phyloP scores from a whole-genome alignment of 116 monocot genomes.

The Dioscorea cayenensis region DNA sequence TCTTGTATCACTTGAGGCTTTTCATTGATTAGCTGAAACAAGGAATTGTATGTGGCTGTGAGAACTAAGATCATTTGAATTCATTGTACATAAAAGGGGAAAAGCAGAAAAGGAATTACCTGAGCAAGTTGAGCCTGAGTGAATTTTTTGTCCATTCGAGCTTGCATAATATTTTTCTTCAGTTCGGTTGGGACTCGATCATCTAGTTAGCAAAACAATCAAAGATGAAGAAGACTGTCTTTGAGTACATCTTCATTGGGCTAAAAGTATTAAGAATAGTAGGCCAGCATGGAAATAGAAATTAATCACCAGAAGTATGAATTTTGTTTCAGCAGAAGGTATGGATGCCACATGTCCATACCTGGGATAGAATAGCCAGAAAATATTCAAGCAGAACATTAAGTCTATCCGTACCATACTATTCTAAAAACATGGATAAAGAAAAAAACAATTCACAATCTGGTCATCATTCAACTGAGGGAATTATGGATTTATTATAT shows the following conservation, averaged over 20 bases:
- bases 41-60: neutral
- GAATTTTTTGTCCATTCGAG: constrained; percentile 83
- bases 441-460: too few species aligned
- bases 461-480: too few species aligned
- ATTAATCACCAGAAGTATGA: neutral
- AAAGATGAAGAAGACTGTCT: neutral
- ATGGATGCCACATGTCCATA: neutral
- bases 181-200: constrained; percentile 74
- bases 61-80: too few species aligned
- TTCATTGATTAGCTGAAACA: constrained; percentile 83
- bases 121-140: constrained; percentile 90
- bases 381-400: neutral
- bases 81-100: neutral
- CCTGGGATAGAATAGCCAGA: neutral
- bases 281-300: neutral
- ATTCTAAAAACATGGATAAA: too few species aligned
- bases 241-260: neutral
- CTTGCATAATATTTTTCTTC: constrained; percentile 92
- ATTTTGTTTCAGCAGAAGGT: neutral
- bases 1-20: constrained; percentile 97
- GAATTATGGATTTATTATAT: too few species aligned
- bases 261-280: neutral
- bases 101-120: constrained; percentile 24
- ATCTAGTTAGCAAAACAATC: constrained; percentile 29
- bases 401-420: too few species aligned